These are phyloP conservation scores for Albatrellus ellisii DNA, from an alignment of 768 basidiomycete genomes.

Conservation along the genomic window DNA sequence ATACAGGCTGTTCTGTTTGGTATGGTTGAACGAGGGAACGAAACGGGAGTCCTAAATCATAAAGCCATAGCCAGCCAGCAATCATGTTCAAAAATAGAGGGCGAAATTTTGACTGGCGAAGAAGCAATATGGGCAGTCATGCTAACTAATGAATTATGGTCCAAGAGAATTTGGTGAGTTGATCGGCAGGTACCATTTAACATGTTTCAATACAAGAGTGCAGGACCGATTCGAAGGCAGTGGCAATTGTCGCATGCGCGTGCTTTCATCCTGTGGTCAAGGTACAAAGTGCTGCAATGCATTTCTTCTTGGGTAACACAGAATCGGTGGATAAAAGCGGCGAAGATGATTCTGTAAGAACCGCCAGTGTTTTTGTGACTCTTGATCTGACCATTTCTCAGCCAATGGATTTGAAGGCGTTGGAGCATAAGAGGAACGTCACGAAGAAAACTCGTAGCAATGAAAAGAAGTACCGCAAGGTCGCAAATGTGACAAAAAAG, in stretches of 20 bases:
- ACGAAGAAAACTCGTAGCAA: conserved; percentile 85
- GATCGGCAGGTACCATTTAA: background rate
- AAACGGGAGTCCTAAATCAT: conserved; percentile 66
- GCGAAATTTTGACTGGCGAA: conserved; percentile 39
- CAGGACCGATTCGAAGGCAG: conserved; percentile 85
- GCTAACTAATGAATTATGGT: conserved; percentile 88
- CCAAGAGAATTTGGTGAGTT: conserved; percentile 74
- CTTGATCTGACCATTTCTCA: conserved; percentile 2
- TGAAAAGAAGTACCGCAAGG: conserved; percentile 68
- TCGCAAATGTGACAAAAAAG: conserved; percentile 63
- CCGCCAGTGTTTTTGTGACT: conserved; percentile 5
- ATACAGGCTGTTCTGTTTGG: conserved; percentile 93
- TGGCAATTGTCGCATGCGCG: conserved; percentile 82
- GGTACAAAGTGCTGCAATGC: conserved; percentile 86
- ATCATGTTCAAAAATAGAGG: conserved; percentile 25
- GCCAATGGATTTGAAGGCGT: conserved; percentile 52
- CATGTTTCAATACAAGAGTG: background rate
- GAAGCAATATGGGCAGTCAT: conserved; percentile 98
- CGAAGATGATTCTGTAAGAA: conserved; percentile 40
- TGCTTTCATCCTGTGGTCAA: conserved; percentile 91
- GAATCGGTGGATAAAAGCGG: conserved; percentile 63
- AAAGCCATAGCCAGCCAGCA: conserved; percentile 57
- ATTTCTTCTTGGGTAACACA: conserved; percentile 93
- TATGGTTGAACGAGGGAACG: conserved; percentile 93
- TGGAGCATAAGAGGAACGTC: conserved; percentile 81